Percentiles rank a stretch among this genome's conserved stretches.
Evolutionary conservation across 2,329 filamentous ascomycete genomes (phyloP).

Genomic region (Akanthomyces uredinophilus): DNA sequence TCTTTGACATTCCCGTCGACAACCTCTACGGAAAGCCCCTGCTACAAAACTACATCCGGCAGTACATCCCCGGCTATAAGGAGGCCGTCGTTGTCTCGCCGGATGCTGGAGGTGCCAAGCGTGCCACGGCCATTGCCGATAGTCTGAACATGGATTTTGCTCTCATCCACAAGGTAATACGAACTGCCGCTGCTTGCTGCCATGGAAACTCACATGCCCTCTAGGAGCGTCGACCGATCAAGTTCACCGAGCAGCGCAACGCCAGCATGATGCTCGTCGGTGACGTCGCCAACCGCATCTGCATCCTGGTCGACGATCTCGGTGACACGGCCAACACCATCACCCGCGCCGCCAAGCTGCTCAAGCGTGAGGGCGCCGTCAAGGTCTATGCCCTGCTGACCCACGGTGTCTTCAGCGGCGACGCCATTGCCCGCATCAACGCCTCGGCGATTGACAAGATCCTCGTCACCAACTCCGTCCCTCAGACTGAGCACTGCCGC

Average conservation of each 20-base stretch:
- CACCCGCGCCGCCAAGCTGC: constrained; percentile 89
- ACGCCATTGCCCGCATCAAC: constrained; percentile 91
- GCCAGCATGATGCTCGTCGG: constrained; percentile 95
- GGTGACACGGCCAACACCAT: constrained; percentile 97
- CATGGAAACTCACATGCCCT: constrained; percentile 20
- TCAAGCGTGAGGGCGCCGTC: constrained; percentile 92
- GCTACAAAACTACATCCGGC: constrained; percentile 66
- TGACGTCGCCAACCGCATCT: constrained; percentile 72
- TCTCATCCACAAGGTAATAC: constrained; percentile 82
- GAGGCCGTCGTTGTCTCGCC: constrained; percentile 91
- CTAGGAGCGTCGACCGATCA: constrained; percentile 82
- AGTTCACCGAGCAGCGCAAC: constrained; percentile 83
- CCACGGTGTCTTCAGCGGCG: constrained; percentile 90
- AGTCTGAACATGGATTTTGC: constrained; percentile 91
- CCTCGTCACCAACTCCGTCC: constrained; percentile 91
- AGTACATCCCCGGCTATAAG: constrained; percentile 77
- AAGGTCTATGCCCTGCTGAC: constrained; percentile 89
- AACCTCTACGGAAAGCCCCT: constrained; percentile 86
- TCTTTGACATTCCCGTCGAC: constrained; percentile 98
- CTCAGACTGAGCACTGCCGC: constrained; percentile 74
- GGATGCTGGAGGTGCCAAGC: constrained; percentile 93
- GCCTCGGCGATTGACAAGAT: constrained; percentile 90
- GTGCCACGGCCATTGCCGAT: constrained; percentile 92
- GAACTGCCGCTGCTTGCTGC: constrained; percentile 1
- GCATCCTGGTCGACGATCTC: constrained; percentile 90